Percentiles rank a stretch among this genome's conserved stretches.
Conservation (phyloP, 805 yeast genomes). For the Ogataea pignaliae region DNA sequence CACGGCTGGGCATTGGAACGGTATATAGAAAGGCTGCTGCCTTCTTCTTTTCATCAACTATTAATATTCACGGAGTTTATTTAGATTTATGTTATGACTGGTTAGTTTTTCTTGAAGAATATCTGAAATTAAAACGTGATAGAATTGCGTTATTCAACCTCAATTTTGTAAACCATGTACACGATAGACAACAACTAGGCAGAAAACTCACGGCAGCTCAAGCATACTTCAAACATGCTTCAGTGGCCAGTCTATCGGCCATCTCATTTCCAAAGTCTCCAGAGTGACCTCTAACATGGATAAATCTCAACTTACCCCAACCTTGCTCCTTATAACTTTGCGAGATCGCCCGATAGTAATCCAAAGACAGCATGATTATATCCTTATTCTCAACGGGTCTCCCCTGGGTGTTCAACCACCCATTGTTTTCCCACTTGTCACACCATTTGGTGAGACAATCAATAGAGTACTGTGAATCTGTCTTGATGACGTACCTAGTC, state of each 20-base stretch:
- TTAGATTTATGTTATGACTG: too few relatives aligned
- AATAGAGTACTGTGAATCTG: conserved; percentile 71
- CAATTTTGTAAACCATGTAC: too few relatives aligned
- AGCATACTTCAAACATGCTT: conserved; percentile 39
- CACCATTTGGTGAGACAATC: conserved; percentile 57
- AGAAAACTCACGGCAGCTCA: too few relatives aligned
- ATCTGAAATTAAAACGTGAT: too few relatives aligned
- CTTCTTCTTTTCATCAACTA: too few relatives aligned
- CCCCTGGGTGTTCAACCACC: conserved; percentile 46
- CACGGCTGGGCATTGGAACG: too few relatives aligned
- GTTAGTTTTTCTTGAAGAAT: too few relatives aligned
- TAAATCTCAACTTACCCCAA: conserved; percentile 39
- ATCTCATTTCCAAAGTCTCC: conserved; percentile 67
- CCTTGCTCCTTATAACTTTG: conserved; percentile 30
- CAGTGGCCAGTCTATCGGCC: conserved; percentile 72
- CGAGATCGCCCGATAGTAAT: conserved; percentile 32
- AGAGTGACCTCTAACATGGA: conserved; percentile 70
- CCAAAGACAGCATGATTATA: conserved; percentile 35
- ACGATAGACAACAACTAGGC: too few relatives aligned
- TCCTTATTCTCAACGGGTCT: conserved; percentile 47
- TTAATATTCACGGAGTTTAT: too few relatives aligned
- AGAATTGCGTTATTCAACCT: too few relatives aligned
- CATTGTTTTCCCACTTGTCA: conserved; percentile 49
- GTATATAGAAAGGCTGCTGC: too few relatives aligned
- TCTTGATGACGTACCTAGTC: conserved; percentile 39